Conservation (phyloP, 352 stramenopile genomes). For the Globisporangium acanthophoron region DNA sequence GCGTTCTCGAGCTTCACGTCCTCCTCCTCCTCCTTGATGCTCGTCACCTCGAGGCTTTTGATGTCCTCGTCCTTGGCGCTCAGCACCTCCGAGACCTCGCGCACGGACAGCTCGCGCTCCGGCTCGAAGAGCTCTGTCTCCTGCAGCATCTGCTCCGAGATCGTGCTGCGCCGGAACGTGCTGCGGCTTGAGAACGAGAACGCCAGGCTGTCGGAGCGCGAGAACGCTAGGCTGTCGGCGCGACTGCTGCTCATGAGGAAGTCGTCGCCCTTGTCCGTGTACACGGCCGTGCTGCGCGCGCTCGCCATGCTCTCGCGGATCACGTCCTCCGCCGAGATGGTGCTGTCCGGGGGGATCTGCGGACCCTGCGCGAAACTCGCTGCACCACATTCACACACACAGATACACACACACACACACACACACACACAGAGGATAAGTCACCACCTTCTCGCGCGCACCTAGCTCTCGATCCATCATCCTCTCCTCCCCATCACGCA, state of each 20-base stretch:
- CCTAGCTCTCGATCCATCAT: too few species aligned
- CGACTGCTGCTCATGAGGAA: conserved; percentile 25
- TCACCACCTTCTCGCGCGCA: not conserved
- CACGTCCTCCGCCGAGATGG: conserved; percentile 82
- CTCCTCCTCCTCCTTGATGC: conserved; percentile 84
- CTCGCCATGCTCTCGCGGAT: conserved; percentile 84
- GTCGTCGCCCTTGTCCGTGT: conserved; percentile 62
- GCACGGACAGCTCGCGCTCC: conserved; percentile 65
- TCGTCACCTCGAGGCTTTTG: conserved; percentile 72
- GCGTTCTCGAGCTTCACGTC: conserved; percentile 78
- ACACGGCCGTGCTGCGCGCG: conserved; percentile 59
- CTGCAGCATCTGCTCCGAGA: conserved; percentile 81
- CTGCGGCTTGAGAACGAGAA: conserved; percentile 77
- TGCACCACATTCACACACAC: conserved; percentile 5
- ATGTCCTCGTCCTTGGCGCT: conserved; percentile 52
- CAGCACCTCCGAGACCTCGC: conserved; percentile 72
- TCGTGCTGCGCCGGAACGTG: conserved; percentile 73
- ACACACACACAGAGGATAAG: not conserved
- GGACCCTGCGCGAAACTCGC: conserved; percentile 57
- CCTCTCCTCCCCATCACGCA: conserved; percentile 15
- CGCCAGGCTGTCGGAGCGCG: conserved; percentile 35
- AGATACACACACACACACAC: not conserved
- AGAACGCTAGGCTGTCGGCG: conserved; percentile 43
- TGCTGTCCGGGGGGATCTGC: conserved; percentile 71
- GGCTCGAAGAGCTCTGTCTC: conserved; percentile 82